Base-by-base conservation (phyloP, 2,329 filamentous ascomycete genomes). In the Calonectria pseudoturangicola region DNA sequence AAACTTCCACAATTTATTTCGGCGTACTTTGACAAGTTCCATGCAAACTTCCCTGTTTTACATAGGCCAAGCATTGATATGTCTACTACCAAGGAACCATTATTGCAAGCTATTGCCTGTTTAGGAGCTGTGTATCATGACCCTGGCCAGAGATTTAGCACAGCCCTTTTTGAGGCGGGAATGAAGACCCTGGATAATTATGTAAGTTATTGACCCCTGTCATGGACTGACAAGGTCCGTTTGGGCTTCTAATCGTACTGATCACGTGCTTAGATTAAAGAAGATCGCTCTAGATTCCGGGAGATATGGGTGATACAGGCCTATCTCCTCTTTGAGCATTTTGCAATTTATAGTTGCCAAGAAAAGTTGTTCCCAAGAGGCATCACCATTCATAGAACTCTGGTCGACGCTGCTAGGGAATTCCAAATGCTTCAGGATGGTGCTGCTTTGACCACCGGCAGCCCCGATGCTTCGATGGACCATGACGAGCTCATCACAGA, bases 91-190 rank as follows among this genome's bases (percentile, higher is more conserved):
- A 63, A 39, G 47, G 71, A 73, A 33, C 71, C 71, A 0, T 30
- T 73, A 5, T 47, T 73, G 10, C 71, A 73, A n/a, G 71, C 71
- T n/a, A 67, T 73, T 39, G 71, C 71, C 1, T 73, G 71, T 27
- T 8, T 73, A 6, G 71, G 71, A 15, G 43, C 71, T 13, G 48
- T 70, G 10, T 73, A 54, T 10, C 62, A 73, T 48, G 54, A 68
- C 10, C 66, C 66, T 2, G 67, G 54, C 15, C 66, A 66, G 5
- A 62, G 54, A 30, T 63, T 62, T 21, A 70, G 71, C 18, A 47
- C 43, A 9, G 50, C 63, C 1, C 54, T 73, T 16, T 73, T 73
- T 16, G 67, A 73, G 33, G 54, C 62, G 2, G 71, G 67, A 4
- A n/a, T 66, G 2, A 68, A 73, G 54, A 47, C 45, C 16, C 62